Conservation (phyloP, 2,329 filamentous ascomycete species). For the Fusarium nisikadoi region DNA sequence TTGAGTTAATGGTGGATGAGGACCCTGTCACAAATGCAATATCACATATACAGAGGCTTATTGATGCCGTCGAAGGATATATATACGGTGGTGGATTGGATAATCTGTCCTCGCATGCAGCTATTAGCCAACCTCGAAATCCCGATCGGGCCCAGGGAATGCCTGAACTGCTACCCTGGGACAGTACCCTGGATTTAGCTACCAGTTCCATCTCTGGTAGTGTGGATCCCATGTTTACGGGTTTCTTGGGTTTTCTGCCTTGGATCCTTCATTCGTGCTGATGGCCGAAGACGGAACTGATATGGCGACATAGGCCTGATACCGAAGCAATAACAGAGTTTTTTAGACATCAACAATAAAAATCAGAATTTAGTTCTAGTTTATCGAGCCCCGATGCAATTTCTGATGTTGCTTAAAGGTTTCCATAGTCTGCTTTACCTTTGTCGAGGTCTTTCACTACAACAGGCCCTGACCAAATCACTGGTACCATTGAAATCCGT, state of each 20-base stretch:
- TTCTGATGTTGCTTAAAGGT: too few relatives aligned
- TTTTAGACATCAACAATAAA: not conserved
- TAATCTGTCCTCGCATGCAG: too few relatives aligned
- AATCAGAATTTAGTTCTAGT: too few relatives aligned
- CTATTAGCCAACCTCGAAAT: accelerated
- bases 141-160: not conserved
- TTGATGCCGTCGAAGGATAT: not conserved
- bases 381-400: too few relatives aligned
- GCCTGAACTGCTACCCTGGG: accelerated
- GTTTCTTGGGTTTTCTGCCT: not conserved
- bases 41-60: not conserved
- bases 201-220: not conserved
- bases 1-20: not conserved
- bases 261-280: not conserved
- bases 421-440: too few relatives aligned
- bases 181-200: accelerated
- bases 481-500: too few relatives aligned
- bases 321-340: accelerated
- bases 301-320: not conserved
- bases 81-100: not conserved
- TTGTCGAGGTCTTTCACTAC: not conserved
- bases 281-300: not conserved
- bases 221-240: accelerated
- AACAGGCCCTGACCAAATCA: not conserved
- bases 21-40: not conserved